Evolutionary conservation across 163 green algal genomes (phyloP).

Genomic region (Prototheca cutis): DNA sequence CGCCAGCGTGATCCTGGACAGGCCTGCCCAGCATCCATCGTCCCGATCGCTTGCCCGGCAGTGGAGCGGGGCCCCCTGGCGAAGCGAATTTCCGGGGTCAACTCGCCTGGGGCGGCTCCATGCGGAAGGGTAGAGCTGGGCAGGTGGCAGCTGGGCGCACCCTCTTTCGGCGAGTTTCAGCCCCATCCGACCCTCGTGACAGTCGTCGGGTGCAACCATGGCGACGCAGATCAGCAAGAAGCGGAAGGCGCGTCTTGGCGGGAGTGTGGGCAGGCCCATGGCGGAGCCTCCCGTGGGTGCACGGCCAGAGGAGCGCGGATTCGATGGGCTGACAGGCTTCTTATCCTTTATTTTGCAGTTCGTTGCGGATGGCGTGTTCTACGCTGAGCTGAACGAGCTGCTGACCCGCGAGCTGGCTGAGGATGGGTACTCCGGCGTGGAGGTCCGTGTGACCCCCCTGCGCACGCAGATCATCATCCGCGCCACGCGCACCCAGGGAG

Average conservation of each 20-base stretch:
- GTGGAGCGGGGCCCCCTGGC: too few relatives aligned
- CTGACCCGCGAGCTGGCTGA: slow-evolving; percentile 84
- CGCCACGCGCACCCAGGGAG: slow-evolving; percentile 94
- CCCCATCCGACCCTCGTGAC: not conserved
- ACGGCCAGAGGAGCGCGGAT: too few relatives aligned
- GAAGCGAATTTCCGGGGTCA: too few relatives aligned
- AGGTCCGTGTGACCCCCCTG: slow-evolving; percentile 95
- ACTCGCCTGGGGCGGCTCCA: not conserved
- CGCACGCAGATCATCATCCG: slow-evolving; percentile 99
- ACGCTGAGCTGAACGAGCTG: slow-evolving; percentile 99
- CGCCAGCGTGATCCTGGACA: too few relatives aligned
- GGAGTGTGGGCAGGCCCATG: not conserved
- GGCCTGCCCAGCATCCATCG: too few relatives aligned
- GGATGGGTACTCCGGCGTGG: slow-evolving; percentile 93
- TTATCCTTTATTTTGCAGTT: too few relatives aligned
- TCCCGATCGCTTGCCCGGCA: too few relatives aligned
- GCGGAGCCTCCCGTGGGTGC: too few relatives aligned
- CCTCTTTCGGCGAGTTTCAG: not conserved
- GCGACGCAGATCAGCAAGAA: slow-evolving; percentile 13
- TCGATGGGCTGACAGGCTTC: too few relatives aligned
- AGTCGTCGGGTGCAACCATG: slow-evolving; percentile 3
- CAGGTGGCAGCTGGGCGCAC: not conserved
- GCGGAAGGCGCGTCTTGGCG: slow-evolving; percentile 2
- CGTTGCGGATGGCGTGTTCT: slow-evolving; percentile 98
- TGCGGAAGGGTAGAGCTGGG: not conserved